Percentiles rank a stretch among this genome's conserved stretches.
phyloP scores from a whole-genome alignment of 805 yeast genomes.

The Saturnispora sekii region DNA sequence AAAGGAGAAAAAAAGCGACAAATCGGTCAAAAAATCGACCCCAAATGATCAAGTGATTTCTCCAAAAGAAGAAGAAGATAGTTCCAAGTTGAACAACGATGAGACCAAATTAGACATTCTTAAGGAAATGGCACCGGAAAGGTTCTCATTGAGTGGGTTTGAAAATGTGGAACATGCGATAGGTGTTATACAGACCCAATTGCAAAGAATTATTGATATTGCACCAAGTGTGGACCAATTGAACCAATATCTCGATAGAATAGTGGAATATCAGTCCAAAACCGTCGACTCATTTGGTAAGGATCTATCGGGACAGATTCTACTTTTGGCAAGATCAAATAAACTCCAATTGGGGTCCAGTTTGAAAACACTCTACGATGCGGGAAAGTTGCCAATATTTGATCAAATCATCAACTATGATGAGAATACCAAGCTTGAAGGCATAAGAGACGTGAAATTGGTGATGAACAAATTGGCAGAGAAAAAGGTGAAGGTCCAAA shows the following conservation, averaged over 20 bases:
- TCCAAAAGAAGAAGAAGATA: constrained; percentile 1
- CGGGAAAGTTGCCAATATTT: constrained; percentile 41
- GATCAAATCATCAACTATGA: constrained; percentile 42
- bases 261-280: constrained; percentile 1
- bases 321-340: constrained; percentile 42
- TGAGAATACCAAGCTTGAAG: constrained; percentile 18
- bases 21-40: background rate
- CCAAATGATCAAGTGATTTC: constrained; percentile 2
- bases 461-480: constrained; percentile 8
- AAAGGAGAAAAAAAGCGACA: constrained; percentile 5
- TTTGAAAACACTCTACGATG: constrained; percentile 43
- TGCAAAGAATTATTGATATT: constrained; percentile 40
- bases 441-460: constrained; percentile 13
- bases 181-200: constrained; percentile 40
- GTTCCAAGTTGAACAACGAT: background rate
- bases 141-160: constrained; percentile 10
- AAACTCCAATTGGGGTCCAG: constrained; percentile 52
- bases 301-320: constrained; percentile 31
- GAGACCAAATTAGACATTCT: constrained; percentile 2
- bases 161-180: constrained; percentile 41
- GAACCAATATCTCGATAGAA: constrained; percentile 20
- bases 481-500: constrained; percentile 11
- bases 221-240: constrained; percentile 45
- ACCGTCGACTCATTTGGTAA: constrained; percentile 4
- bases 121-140: background rate